Conservation (phyloP, 352 stramenopile species). For the Phytophthora meadii region DNA sequence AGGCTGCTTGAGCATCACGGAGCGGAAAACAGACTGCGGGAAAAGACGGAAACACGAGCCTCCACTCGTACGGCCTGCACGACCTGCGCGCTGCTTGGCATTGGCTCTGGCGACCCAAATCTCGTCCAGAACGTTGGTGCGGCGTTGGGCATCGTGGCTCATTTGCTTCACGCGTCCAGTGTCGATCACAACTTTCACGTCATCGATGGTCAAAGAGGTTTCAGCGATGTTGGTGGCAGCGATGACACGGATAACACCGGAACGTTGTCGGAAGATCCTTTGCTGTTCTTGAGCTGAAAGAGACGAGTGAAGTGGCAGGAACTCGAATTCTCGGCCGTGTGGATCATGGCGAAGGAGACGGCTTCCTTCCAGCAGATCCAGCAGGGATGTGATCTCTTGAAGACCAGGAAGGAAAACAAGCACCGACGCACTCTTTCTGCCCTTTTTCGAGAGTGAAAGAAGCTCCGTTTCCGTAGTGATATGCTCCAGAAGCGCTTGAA, state of each 20-base stretch:
- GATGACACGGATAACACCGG: constrained; percentile 91
- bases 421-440: constrained; percentile 78
- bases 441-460: constrained; percentile 27
- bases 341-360: constrained; percentile 54
- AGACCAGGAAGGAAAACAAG: constrained; percentile 96
- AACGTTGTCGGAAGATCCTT: constrained; percentile 87
- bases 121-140: constrained; percentile 91
- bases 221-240: constrained; percentile 98
- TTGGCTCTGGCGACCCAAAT: constrained; percentile 93
- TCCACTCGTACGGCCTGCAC: constrained; percentile 93
- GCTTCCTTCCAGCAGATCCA: constrained; percentile 72
- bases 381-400: constrained; percentile 93
- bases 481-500: constrained; percentile 89
- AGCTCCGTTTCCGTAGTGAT: constrained; percentile 68
- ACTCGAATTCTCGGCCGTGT: constrained; percentile 50
- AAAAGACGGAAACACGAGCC: constrained; percentile 93
- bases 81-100: constrained; percentile 89
- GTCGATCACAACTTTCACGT: constrained; percentile 97
- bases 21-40: constrained; percentile 75
- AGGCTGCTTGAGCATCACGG: constrained; percentile 79
- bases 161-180: constrained; percentile 94
- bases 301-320: constrained; percentile 94
- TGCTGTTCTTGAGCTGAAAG: constrained; percentile 94
- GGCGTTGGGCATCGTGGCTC: constrained; percentile 77
- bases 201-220: constrained; percentile 96